Evolutionary conservation across 2,329 filamentous ascomycete genomes (phyloP).

Genomic region (Sporothrix brasiliensis): DNA sequence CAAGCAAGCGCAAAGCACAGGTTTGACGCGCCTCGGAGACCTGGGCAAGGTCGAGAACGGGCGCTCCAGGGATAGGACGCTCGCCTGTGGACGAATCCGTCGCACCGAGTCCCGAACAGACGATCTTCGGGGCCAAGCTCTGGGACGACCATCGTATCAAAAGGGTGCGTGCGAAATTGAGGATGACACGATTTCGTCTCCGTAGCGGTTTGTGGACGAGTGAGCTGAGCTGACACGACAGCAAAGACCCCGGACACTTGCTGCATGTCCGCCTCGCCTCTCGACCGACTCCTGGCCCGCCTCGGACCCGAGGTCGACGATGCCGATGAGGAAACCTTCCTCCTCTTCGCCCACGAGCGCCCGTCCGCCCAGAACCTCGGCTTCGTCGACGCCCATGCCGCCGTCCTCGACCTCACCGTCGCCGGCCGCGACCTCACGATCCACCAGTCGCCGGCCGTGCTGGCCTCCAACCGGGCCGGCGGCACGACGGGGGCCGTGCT

Average conservation of each 20-base stretch:
- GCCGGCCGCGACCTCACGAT: slow-evolving; percentile 72
- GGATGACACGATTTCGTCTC: neutral
- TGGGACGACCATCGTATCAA: neutral
- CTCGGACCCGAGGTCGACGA: slow-evolving; percentile 53
- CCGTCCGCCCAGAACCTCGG: slow-evolving; percentile 74
- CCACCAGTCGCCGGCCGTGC: slow-evolving; percentile 78
- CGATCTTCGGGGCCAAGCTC: slow-evolving; percentile 7
- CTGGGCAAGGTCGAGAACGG: neutral
- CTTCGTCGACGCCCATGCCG: slow-evolving; percentile 74
- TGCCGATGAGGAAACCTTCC: slow-evolving; percentile 76
- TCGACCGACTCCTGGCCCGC: slow-evolving; percentile 29
- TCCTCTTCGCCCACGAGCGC: slow-evolving; percentile 77
- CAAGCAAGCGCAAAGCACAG: neutral
- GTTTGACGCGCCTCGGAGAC: neutral
- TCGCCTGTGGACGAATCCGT: too few relatives aligned
- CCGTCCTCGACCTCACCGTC: slow-evolving; percentile 65
- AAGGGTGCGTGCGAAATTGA: neutral
- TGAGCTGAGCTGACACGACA: neutral
- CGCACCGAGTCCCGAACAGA: neutral
- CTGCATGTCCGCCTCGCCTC: slow-evolving; percentile 6
- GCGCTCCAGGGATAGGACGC: too few relatives aligned
- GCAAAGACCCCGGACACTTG: neutral
- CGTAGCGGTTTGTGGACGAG: neutral
- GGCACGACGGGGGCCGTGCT: slow-evolving; percentile 68
- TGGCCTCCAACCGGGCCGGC: slow-evolving; percentile 72